A percentile compares a stretch with the other conserved stretches of the same genome.
phyloP scores from a whole-genome alignment of 441 rosid genomes.

The Geranium incanum region DNA sequence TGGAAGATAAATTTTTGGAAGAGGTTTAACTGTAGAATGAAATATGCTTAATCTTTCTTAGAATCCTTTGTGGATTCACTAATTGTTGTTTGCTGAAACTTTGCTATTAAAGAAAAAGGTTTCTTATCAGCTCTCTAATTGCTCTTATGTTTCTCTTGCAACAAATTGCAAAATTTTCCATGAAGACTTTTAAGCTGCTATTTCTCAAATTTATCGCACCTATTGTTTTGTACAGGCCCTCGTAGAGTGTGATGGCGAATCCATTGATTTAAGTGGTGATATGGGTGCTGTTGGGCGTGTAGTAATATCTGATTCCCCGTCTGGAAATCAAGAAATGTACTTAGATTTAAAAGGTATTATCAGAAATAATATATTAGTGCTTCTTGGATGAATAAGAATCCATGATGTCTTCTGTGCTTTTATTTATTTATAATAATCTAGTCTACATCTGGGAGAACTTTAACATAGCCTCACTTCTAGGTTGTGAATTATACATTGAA shows the following conservation, averaged over 20 bases:
- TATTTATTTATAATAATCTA: slow-evolving; percentile 3
- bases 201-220: neutral
- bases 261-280: slow-evolving; percentile 92
- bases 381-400: slow-evolving; percentile 12
- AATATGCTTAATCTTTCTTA: neutral
- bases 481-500: neutral
- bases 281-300: slow-evolving; percentile 91
- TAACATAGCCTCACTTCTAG: neutral
- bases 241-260: slow-evolving; percentile 91
- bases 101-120: no score
- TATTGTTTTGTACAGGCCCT: slow-evolving; percentile 58
- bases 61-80: no score
- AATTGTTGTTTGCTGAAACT: no score
- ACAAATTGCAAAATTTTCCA: neutral
- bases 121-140: no score
- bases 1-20: neutral
- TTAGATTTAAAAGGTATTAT: slow-evolving; percentile 77
- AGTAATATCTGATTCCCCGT: slow-evolving; percentile 47
- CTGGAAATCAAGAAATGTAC: slow-evolving; percentile 55
- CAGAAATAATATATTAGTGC: neutral
- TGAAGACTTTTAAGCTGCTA: neutral
- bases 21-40: neutral
- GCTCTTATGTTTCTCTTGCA: neutral
- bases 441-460: neutral
- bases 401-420: slow-evolving; percentile 4